Conservation (phyloP, 371 early-diverging fungal genomes). For the Saksenaea oblongispora region DNA sequence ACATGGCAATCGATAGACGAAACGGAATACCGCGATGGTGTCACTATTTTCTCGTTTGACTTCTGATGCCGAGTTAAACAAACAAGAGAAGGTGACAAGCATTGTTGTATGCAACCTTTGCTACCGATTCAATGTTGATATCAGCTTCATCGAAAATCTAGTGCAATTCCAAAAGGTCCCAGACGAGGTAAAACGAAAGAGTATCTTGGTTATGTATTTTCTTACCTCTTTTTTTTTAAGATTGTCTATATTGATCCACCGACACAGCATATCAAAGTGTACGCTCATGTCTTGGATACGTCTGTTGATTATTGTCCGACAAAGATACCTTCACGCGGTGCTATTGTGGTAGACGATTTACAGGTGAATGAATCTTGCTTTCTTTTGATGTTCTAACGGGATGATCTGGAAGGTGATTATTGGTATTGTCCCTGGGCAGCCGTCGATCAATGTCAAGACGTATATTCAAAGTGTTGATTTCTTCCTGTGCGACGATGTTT, state of each 20-base stretch:
- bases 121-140: slow-evolving; percentile 39
- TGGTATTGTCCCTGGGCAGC: slow-evolving; percentile 52
- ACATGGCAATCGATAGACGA: slow-evolving; percentile 18
- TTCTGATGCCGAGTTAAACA: slow-evolving; percentile 39
- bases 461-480: slow-evolving; percentile 41
- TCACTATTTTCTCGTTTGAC: slow-evolving; percentile 52
- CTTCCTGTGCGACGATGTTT: slow-evolving; percentile 43
- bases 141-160: slow-evolving; percentile 47
- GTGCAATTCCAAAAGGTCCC: slow-evolving; percentile 49
- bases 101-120: slow-evolving; percentile 53
- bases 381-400: too few species aligned
- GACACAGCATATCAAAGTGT: slow-evolving; percentile 49
- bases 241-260: slow-evolving; percentile 52
- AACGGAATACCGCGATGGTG: slow-evolving; percentile 49
- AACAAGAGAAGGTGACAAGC: slow-evolving; percentile 53
- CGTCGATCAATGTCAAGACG: slow-evolving; percentile 44
- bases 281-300: slow-evolving; percentile 47
- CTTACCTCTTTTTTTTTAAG: too few species aligned
- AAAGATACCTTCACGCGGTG: slow-evolving; percentile 48
- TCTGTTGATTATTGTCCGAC: slow-evolving; percentile 60
- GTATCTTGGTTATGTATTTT: too few species aligned
- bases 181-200: slow-evolving; percentile 35
- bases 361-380: too few species aligned
- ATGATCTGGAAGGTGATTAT: slow-evolving; percentile 41
- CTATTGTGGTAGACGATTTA: slow-evolving; percentile 53